These are phyloP conservation scores for Pistacia atlantica DNA, from an alignment of 345 rosid species.

Conservation along the genomic window DNA sequence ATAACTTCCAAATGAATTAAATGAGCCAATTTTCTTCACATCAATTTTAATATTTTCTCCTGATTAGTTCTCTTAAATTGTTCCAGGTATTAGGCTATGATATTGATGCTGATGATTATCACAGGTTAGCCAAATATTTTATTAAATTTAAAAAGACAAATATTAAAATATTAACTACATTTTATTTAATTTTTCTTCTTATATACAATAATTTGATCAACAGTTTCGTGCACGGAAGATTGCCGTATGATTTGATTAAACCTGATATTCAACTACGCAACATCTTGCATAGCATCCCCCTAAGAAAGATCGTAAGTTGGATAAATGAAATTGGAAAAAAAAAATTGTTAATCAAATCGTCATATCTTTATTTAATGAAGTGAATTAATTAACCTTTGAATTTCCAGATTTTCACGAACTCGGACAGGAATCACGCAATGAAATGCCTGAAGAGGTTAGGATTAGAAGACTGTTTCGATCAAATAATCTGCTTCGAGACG, in stretches of 20 bases:
- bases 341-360: not conserved
- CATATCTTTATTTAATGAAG: not conserved
- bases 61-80: not conserved
- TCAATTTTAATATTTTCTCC: not conserved
- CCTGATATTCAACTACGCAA: conserved; percentile 61
- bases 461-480: conserved; percentile 79
- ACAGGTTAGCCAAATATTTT: conserved; percentile 45
- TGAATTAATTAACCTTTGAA: not conserved
- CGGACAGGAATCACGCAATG: conserved; percentile 79
- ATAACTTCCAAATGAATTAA: too few species aligned
- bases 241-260: conserved; percentile 80
- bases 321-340: not conserved
- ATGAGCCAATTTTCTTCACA: not conserved
- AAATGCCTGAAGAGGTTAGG: conserved; percentile 56
- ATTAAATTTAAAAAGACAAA: not conserved
- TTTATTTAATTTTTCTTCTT: not conserved
- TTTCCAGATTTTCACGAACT: conserved; percentile 80
- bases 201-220: not conserved
- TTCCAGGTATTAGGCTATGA: conserved; percentile 76
- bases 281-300: conserved; percentile 63
- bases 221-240: conserved; percentile 95
- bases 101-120: conserved; percentile 82
- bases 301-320: conserved; percentile 68
- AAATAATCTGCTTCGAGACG: conserved; percentile 85
- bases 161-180: not conserved